Percentiles rank a stretch among this genome's conserved stretches.
Conservation (phyloP, 768 basidiomycete genomes). For the Suillus placidus region DNA sequence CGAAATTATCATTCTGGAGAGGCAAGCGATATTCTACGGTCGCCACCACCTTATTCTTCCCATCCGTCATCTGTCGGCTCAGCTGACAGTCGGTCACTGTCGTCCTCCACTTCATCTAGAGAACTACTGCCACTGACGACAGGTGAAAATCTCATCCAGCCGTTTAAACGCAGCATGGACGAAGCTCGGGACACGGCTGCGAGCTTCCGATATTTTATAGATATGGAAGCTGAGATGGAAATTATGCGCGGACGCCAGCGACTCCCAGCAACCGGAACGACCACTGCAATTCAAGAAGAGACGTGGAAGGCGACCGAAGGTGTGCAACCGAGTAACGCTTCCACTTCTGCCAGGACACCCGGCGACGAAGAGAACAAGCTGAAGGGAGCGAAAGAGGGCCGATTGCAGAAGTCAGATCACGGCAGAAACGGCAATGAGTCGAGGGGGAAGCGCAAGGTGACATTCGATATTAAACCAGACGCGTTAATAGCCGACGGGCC, state of each 20-base stretch:
- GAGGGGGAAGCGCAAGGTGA: slow-evolving; percentile 70
- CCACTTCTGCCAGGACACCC: slow-evolving; percentile 17
- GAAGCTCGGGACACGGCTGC: slow-evolving; percentile 46
- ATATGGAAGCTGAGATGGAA: slow-evolving; percentile 44
- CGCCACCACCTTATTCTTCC: slow-evolving; percentile 40
- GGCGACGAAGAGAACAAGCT: slow-evolving; percentile 5
- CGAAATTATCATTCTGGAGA: slow-evolving; percentile 18
- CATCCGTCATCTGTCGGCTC: slow-evolving; percentile 36
- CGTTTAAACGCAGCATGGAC: slow-evolving; percentile 51
- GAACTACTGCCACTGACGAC: slow-evolving; percentile 26
- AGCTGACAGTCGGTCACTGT: slow-evolving; percentile 20
- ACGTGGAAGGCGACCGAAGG: slow-evolving; percentile 10
- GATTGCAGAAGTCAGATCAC: slow-evolving; percentile 22
- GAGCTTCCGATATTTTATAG: slow-evolving; percentile 51
- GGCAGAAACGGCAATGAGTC: slow-evolving; percentile 33
- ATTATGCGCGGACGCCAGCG: slow-evolving; percentile 26
- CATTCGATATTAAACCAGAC: slow-evolving; percentile 68
- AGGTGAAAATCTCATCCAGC: slow-evolving; percentile 33
- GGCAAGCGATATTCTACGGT: slow-evolving; percentile 24
- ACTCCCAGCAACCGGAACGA: slow-evolving; percentile 12
- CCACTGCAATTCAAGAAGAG: slow-evolving; percentile 16
- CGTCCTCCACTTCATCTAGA: slow-evolving; percentile 23
- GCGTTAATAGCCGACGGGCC: slow-evolving; percentile 49
- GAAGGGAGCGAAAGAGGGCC: slow-evolving; percentile 19
- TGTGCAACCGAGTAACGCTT: slow-evolving; percentile 16